phyloP scores from a whole-genome alignment of 2,329 filamentous ascomycete genomes.

The Clathrospora elynae region DNA sequence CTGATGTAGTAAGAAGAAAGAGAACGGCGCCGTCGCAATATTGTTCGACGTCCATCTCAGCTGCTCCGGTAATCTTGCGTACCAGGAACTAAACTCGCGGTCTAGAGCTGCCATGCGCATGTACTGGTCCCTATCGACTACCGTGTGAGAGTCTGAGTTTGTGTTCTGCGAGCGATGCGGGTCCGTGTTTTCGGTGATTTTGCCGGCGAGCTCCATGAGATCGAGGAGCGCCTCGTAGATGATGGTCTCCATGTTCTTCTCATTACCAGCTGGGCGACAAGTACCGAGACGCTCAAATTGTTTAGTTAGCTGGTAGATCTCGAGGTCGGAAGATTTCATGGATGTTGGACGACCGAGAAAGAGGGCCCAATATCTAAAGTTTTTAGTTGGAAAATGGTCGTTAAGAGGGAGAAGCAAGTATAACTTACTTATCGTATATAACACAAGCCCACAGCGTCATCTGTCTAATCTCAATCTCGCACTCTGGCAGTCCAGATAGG shows the following conservation, averaged over 20 bases:
- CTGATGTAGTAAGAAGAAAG: conserved; percentile 61
- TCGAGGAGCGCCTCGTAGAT: conserved; percentile 60
- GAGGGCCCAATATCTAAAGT: conserved; percentile 56
- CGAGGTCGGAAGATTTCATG: conserved; percentile 60
- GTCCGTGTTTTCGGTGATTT: conserved; percentile 55
- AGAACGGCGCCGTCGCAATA: conserved; percentile 44
- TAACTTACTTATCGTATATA: conserved; percentile 57
- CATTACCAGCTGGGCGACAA: conserved; percentile 41
- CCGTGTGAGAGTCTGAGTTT: conserved; percentile 26
- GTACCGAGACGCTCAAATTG: conserved; percentile 54
- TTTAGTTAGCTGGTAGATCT: conserved; percentile 55
- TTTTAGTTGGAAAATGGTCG: conserved; percentile 20
- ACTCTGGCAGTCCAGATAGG: conserved; percentile 51
- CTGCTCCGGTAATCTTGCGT: conserved; percentile 57
- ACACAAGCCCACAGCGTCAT: conserved; percentile 60
- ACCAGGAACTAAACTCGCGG: conserved; percentile 61
- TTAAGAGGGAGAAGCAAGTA: too few relatives aligned
- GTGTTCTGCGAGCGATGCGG: conserved; percentile 35
- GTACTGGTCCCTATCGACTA: conserved; percentile 56
- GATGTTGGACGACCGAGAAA: conserved; percentile 60
- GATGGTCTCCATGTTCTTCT: conserved; percentile 45
- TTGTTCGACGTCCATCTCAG: conserved; percentile 46
- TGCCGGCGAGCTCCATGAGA: conserved; percentile 61
- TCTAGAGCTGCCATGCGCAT: conserved; percentile 58
- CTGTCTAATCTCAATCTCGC: conserved; percentile 56